Evolutionary conservation across 2,329 filamentous ascomycete genomes (phyloP), one percentile per base, ranked within the genome.

Genomic region (Cryphonectria japonica): DNA sequence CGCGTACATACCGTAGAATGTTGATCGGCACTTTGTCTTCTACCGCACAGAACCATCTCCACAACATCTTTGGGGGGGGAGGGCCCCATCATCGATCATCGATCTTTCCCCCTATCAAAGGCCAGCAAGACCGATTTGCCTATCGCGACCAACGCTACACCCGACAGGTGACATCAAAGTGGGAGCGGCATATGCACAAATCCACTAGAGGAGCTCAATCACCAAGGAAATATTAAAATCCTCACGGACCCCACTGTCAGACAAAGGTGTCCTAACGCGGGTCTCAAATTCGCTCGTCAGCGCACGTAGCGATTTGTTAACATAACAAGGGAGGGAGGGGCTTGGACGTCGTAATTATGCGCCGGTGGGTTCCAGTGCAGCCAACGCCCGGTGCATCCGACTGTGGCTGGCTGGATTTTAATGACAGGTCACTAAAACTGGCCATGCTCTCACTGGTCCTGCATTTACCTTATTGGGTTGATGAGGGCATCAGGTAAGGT

Each of bases 301-400:
- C 57, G 57, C 57, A 57, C 2, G n/a, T 57, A 37, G 57, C 59
- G 34, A 39, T 61, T 11, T 39, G 59, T n/a, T 61, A 61, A 39
- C 59, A 61, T 37, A 61, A 39, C 59, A 61, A n/a, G 59, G 59
- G 59, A 6, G 34, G 6, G 34, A 34, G 37, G 37, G 11, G 37
- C 37, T 34, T 61, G 32, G 46, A 6, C 34, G 32, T 61, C 34
- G 59, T 22, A 61, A 61, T 61, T 39, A 39, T 39, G 59, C 59
- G 34, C 34, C 59, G 16, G 59, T 61, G 59, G 59, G 59, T 61
- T 61, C 59, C 59, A 61, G 34, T 39, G 59, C 59, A 61, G 16
- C 59, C 59, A 61, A 37, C 59, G 39, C 54, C 54, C 54, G 59
- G 16, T 61, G 59, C 59, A 39, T 61, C 32, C 59, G 34, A 39